Evolutionary conservation across 1,284 basidiomycete species (phyloP), one percentile per base, ranked within the genome.

Genomic region (Naganishia albida): DNA sequence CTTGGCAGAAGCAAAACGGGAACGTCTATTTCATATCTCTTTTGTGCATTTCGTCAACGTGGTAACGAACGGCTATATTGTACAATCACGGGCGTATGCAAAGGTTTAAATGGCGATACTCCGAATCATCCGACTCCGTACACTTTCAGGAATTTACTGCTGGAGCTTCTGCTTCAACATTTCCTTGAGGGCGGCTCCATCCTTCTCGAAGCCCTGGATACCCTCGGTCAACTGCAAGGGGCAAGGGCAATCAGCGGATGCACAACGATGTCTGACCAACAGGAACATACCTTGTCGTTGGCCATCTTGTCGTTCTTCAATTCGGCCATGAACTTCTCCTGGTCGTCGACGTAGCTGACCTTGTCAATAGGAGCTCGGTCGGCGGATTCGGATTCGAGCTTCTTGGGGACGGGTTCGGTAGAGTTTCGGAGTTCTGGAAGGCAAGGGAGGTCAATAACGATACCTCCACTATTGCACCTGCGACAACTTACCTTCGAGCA

Each of bases 151-250:
- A 43, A 26, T 59, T 49, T 60, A 49, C 28, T 63, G 40, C 28
- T 65, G 43, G 74, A 98, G 80, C 83, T 94, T 95, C 80, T 87
- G 74, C 79, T 84, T 86, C 75, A 99, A 84, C 72, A 93, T 80
- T 30, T 82, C 81, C 85, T 94, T 94, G 81, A 99, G 87, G 10
- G 91, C 87, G 75, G 87, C 85, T 67, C 93, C 93, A 77, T 98
- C 95, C 82, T 91, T 92, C 68, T 93, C 93, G 78, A 99, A 99
- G 81, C 93, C 93, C 82, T 86, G 87, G 83, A 97, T 96, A 75
- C 95, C 95, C 83, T 98, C 94, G 81, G 96, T 91, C 63, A 85
- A 80, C 80, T 80, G 59, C 2, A 51, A 28, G 13, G 28, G 13
- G 20, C n/a, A 20, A 25, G 13, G 51, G 40, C 10, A 23, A 26